phyloP scores from a whole-genome alignment of 495 filamentous ascomycete species.

The Penicillium cataractarum region DNA sequence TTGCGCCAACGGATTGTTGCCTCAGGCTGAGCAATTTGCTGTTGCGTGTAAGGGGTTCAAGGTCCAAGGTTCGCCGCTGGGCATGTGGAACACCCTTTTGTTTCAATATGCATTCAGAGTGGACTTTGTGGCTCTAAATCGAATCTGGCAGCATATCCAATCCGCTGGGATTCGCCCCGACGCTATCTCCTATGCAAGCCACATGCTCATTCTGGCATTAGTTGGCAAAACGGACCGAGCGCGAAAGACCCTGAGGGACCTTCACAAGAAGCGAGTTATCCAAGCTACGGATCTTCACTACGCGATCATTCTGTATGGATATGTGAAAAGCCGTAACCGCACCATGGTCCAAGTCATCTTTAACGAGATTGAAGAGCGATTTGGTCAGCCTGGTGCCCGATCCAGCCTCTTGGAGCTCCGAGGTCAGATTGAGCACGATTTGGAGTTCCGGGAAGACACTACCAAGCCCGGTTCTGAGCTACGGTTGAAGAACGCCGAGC shows the following conservation, averaged over 20 bases:
- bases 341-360: conserved; percentile 57
- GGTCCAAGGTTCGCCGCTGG: conserved; percentile 51
- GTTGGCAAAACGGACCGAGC: conserved; percentile 66
- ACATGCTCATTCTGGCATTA: conserved; percentile 71
- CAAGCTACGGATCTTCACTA: conserved; percentile 71
- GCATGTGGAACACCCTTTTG: conserved; percentile 81
- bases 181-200: conserved; percentile 69
- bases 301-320: conserved; percentile 72
- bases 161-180: conserved; percentile 60
- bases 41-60: conserved; percentile 44
- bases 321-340: conserved; percentile 51
- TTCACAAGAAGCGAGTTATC: conserved; percentile 61
- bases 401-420: conserved; percentile 53
- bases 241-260: conserved; percentile 60
- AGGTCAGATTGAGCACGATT: conserved; percentile 39
- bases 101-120: conserved; percentile 65
- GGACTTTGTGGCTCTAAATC: conserved; percentile 62
- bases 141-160: conserved; percentile 66
- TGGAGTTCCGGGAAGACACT: conserved; percentile 17
- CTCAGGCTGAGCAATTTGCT: conserved; percentile 65
- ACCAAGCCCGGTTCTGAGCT: conserved; percentile 13
- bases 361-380: conserved; percentile 52
- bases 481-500: conserved; percentile 40
- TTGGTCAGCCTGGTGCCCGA: conserved; percentile 46
- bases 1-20: conserved; percentile 61